phyloP scores from a whole-genome alignment of 495 filamentous ascomycete species.

The Bacidia rubella region DNA sequence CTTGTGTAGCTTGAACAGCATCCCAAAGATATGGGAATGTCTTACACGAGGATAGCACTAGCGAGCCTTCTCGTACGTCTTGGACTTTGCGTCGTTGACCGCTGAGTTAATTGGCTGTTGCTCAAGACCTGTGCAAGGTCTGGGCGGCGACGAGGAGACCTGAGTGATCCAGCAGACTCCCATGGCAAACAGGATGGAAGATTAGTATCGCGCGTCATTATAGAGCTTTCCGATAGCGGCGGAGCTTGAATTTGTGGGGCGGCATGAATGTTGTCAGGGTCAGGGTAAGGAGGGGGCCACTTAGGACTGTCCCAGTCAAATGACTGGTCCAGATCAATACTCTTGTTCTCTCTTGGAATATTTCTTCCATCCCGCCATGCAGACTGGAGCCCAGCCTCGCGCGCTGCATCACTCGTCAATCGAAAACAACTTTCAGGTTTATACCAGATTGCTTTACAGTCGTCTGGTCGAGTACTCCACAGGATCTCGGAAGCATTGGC shows the following conservation, averaged over 20 bases:
- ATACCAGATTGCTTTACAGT: not conserved
- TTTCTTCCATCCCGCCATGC: not conserved
- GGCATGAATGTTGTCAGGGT: not conserved
- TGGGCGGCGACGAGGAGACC: no score
- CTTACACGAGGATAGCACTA: no score
- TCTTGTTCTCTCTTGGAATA: not conserved
- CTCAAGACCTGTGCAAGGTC: not conserved
- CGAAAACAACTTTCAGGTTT: not conserved
- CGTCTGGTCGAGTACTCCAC: not conserved
- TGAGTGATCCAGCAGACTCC: not conserved
- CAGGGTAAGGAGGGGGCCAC: not conserved
- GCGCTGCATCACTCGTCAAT: not conserved
- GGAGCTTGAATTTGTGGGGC: no score
- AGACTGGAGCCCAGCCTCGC: not conserved
- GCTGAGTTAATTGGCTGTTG: not conserved
- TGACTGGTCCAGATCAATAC: not conserved
- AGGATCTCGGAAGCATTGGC: not conserved
- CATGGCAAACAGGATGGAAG: not conserved
- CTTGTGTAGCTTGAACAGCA: no score
- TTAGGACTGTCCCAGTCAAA: not conserved
- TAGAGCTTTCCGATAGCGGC: not conserved
- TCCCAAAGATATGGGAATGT: no score
- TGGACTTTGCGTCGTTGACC: no score
- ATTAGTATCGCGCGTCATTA: not conserved
- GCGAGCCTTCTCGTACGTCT: no score